Evolutionary conservation across 768 basidiomycete genomes (phyloP).

Genomic region (Kwoniella botswanensis): DNA sequence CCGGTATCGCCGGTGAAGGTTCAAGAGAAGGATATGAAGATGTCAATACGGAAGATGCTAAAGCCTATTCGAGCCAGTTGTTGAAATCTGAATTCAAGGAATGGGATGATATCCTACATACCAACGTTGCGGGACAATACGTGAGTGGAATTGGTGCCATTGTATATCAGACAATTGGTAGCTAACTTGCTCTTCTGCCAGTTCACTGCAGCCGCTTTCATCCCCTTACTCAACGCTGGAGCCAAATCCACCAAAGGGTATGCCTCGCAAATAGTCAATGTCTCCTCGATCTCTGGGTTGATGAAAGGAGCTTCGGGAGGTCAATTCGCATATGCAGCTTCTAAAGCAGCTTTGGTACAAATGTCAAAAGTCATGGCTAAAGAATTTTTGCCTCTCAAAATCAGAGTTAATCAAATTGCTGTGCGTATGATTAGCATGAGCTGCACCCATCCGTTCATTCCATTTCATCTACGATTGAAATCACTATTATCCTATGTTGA

Average conservation of each 20-base stretch:
- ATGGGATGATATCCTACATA: conserved; percentile 36
- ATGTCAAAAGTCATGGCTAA: conserved; percentile 44
- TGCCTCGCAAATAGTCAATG: conserved; percentile 48
- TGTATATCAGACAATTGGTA: no score
- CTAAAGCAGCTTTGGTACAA: conserved; percentile 42
- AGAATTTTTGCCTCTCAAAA: conserved; percentile 41
- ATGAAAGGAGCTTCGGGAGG: conserved; percentile 46
- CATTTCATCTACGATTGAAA: not conserved
- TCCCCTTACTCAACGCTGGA: conserved; percentile 41
- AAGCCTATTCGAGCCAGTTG: conserved; percentile 35
- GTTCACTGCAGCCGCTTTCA: conserved; percentile 47
- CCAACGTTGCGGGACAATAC: conserved; percentile 39
- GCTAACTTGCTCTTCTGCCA: not conserved
- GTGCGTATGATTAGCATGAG: conserved; percentile 16
- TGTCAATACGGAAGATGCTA: conserved; percentile 31
- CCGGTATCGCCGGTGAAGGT: conserved; percentile 53
- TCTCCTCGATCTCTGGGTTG: conserved; percentile 42
- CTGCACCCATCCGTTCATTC: no score
- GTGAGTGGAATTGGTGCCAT: conserved; percentile 20
- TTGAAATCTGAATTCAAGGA: conserved; percentile 37
- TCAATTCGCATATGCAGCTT: conserved; percentile 46
- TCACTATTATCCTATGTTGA: not conserved
- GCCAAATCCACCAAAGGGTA: conserved; percentile 40
- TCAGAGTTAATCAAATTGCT: conserved; percentile 50
- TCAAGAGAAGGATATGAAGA: conserved; percentile 45